phyloP scores from a whole-genome alignment of 345 rosid genomes.

The Pseudoturritis turrita region DNA sequence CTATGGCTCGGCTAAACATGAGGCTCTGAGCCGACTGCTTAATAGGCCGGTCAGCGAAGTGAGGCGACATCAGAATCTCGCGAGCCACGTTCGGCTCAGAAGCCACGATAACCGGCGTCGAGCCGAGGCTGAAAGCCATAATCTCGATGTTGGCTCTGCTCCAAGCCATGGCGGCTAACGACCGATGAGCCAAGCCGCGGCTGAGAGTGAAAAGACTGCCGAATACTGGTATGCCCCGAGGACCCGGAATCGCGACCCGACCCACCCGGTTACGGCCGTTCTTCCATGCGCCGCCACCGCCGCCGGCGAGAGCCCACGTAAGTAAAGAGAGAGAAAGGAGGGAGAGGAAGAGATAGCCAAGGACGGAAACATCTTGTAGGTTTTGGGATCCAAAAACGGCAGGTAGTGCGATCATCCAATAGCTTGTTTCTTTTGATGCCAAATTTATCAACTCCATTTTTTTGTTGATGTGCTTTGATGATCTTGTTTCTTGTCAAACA shows the following conservation, averaged over 20 bases:
- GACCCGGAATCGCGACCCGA: constrained; percentile 52
- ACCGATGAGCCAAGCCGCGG: constrained; percentile 66
- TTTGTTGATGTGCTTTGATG: not conserved
- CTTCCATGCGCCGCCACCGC: constrained; percentile 82
- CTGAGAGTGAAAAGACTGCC: constrained; percentile 67
- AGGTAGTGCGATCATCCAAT: constrained; percentile 64
- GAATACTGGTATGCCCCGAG: constrained; percentile 64
- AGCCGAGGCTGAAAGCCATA: constrained; percentile 88
- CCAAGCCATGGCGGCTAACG: constrained; percentile 63
- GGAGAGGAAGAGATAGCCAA: constrained; percentile 39
- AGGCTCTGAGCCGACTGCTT: constrained; percentile 75
- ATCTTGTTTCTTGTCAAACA: constrained; percentile 17
- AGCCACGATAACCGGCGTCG: constrained; percentile 61
- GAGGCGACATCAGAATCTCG: constrained; percentile 63
- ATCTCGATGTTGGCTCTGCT: constrained; percentile 38
- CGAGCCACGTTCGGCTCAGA: constrained; percentile 65
- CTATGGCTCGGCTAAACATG: constrained; percentile 87
- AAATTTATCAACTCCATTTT: constrained; percentile 28
- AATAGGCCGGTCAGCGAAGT: constrained; percentile 81
- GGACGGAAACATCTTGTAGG: constrained; percentile 28
- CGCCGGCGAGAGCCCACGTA: constrained; percentile 56
- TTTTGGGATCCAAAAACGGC: constrained; percentile 43
- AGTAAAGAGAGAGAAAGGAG: constrained; percentile 35
- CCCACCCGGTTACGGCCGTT: constrained; percentile 50
- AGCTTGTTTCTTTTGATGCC: constrained; percentile 42